phyloP scores from a whole-genome alignment of 306 rosid genomes.

The Castanea sativa region DNA sequence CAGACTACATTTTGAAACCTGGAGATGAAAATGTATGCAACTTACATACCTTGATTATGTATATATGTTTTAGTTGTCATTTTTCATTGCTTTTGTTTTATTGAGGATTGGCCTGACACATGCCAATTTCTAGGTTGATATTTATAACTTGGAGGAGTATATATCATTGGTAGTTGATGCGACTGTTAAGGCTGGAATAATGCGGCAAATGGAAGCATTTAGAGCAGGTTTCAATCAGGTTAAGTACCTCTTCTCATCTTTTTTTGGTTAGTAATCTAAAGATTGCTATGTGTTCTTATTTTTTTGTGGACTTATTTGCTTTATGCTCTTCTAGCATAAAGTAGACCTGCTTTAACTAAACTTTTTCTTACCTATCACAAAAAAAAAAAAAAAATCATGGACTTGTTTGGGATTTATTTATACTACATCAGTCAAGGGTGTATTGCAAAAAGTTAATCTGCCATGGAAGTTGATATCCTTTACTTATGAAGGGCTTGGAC shows the following conservation, averaged over 20 bases:
- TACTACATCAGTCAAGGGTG: neutral
- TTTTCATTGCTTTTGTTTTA: neutral
- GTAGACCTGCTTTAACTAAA: too few species aligned
- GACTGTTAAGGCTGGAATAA: conserved; percentile 84
- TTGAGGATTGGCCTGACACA: conserved; percentile 8
- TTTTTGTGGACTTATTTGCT: neutral
- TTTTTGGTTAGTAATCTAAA: neutral
- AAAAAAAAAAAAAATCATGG: neutral
- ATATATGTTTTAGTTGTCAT: neutral
- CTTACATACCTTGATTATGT: neutral
- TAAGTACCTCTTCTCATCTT: neutral
- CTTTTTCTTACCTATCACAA: too few species aligned
- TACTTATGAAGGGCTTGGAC: too few species aligned
- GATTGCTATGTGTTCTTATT: neutral
- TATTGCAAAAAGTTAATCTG: neutral
- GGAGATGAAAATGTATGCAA: conserved; percentile 78
- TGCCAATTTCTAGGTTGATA: conserved; percentile 62
- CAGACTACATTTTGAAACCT: conserved; percentile 71
- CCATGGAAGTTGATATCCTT: neutral
- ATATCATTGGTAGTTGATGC: conserved; percentile 80
- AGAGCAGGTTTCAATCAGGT: conserved; percentile 98
- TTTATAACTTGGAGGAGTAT: conserved; percentile 86
- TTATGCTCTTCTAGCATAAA: too few species aligned
- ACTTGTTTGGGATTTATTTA: neutral
- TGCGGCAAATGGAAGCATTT: conserved; percentile 86